Evolutionary conservation across 768 basidiomycete genomes (phyloP), one percentile per base, ranked within the genome.

Genomic region (Macrolepiota albuminosa): DNA sequence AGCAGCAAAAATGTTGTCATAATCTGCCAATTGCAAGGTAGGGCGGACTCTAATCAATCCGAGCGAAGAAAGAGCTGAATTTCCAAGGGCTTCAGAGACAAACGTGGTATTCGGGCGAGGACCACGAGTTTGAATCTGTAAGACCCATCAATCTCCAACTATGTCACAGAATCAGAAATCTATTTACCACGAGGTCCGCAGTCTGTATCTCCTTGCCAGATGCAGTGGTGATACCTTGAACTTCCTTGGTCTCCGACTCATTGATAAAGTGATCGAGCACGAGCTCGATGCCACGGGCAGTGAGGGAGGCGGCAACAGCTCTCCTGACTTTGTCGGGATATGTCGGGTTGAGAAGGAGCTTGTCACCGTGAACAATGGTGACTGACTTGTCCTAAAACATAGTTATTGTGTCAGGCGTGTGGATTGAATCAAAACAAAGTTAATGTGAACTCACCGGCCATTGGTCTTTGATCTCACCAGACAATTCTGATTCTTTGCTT

Each of bases 331-430:
- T 78, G n/a, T 74, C 68, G 0, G 85, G 79, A 66, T 89, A 89
- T 0, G 77, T 68, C 4, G 75, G 68, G 62, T 87, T 87, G 56
- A 89, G 73, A 34, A 88, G 80, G 21, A 77, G 68, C 2, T 64
- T 58, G 31, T 78, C 74, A 34, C 78, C 76, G 11, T 90, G 88
- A 9, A 90, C 81, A 52, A 90, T 77, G n/a, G 86, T 87, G 16
- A 89, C 76, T 58, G 73, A 69, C 61, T 82, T 85, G 24, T 70
- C 65, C 78, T 80, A 55, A 37, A 18, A 71, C 67, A 4, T 21
- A 9, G 10, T 14, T 39, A 62, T 36, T 29, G n/a, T 14, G 14
- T 46, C 43, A 56, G 18, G 29, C 4, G 9, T 8, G 57, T 21
- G 21, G 1, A 1, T 50, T 39, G 37, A 21, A 6, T 31, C 8